These are phyloP conservation scores for Gonium pectorale DNA, from an alignment of 139 green algal species.

Conservation along the genomic window DNA sequence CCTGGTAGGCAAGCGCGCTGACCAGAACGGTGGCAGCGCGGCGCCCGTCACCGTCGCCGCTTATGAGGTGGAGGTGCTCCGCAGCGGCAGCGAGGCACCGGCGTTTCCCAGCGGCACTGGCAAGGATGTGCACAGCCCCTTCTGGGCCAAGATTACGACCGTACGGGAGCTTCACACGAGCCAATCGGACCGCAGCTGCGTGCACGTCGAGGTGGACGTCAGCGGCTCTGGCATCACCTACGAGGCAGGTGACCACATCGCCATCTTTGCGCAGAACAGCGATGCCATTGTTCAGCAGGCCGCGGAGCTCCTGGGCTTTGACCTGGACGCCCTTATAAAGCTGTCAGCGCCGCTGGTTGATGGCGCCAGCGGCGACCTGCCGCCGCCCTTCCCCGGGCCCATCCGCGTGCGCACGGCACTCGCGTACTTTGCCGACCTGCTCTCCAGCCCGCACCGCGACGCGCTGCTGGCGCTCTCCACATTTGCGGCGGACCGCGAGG, in stretches of 20 bases:
- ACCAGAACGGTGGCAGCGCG: conserved; percentile 29
- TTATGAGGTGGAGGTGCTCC: conserved; percentile 68
- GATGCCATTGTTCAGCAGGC: conserved; percentile 73
- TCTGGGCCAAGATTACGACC: conserved; percentile 64
- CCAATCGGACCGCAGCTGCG: conserved; percentile 84
- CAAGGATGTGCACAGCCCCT: conserved; percentile 65
- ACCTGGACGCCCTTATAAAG: conserved; percentile 57
- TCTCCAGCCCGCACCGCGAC: conserved; percentile 78
- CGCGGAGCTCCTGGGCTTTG: conserved; percentile 71
- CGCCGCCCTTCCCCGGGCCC: conserved; percentile 73
- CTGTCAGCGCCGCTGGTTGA: conserved; percentile 13
- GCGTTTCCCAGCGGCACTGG: conserved; percentile 53
- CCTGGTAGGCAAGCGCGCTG: conserved; percentile 53
- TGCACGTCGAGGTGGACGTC: conserved; percentile 95
- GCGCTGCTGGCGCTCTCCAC: conserved; percentile 82
- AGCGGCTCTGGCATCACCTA: conserved; percentile 56
- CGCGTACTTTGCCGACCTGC: conserved; percentile 85
- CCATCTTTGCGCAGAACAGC: conserved; percentile 86
- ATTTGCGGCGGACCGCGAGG: conserved; percentile 62
- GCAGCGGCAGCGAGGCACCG: conserved; percentile 5
- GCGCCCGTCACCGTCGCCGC: conserved; percentile 42
- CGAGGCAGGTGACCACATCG: conserved; percentile 92
- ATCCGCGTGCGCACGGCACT: conserved; percentile 79
- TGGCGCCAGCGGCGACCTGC: conserved; percentile 39
- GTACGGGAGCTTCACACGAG: conserved; percentile 88